Evolutionary conservation across 1,284 basidiomycete species (phyloP).

Genomic region (Cutaneotrichosporon sp.): DNA sequence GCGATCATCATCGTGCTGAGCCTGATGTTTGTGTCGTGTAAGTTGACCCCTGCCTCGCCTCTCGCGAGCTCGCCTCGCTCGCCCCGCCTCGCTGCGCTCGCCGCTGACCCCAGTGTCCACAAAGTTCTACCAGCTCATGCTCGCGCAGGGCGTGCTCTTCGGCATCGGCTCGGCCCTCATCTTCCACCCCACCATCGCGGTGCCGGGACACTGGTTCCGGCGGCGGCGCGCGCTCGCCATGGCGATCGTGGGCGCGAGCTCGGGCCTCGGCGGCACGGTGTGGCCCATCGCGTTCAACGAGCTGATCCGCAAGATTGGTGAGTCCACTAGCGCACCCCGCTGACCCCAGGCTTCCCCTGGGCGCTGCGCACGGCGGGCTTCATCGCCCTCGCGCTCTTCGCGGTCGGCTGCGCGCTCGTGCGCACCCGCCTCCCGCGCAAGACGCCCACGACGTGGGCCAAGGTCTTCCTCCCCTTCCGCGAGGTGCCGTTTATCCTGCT

Average conservation of each 20-base stretch:
- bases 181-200: constrained; percentile 58
- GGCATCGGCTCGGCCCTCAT: constrained; percentile 53
- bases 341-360: constrained; percentile 24
- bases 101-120: constrained; percentile 54
- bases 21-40: constrained; percentile 16
- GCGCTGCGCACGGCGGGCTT: constrained; percentile 36
- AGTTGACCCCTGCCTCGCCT: background rate
- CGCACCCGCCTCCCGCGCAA: constrained; percentile 27
- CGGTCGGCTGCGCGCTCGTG: constrained; percentile 24
- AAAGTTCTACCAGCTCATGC: constrained; percentile 60
- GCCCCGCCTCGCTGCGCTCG: background rate
- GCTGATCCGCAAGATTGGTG: constrained; percentile 13
- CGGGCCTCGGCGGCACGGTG: constrained; percentile 47
- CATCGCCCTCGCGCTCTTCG: constrained; percentile 31
- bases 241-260: constrained; percentile 37
- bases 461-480: constrained; percentile 30
- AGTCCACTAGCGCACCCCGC: background rate
- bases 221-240: constrained; percentile 35
- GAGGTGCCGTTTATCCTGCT: constrained; percentile 31
- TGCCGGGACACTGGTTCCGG: constrained; percentile 60
- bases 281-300: constrained; percentile 19
- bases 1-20: constrained; percentile 56
- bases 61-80: too few relatives aligned
- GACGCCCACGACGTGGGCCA: constrained; percentile 26
- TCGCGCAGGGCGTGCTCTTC: constrained; percentile 31